Evolutionary conservation across 768 basidiomycete genomes (phyloP), one percentile per base, ranked within the genome.

Genomic region (Leccinum truebloodii): DNA sequence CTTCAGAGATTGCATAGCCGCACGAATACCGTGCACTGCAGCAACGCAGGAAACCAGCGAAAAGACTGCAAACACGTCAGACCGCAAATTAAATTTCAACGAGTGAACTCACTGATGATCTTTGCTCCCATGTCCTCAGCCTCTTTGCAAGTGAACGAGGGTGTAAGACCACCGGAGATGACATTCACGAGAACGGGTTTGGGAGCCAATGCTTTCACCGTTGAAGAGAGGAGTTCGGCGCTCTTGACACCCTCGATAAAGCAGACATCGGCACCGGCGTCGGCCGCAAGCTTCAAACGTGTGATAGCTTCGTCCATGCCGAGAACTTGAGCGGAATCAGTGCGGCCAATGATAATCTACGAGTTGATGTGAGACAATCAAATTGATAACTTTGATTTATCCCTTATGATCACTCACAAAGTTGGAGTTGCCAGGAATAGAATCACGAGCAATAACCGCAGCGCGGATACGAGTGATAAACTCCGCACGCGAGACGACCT

Each of bases 141-240:
- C 69, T 90, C 85, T 54, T 83, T 73, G 58, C 77, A 81, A 1
- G 88, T 90, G 70, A 90, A 90, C 6, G 87, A 85, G 7, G 89
- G 89, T 0, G 89, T 90, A 50, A 90, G 76, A 18, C 89, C 89
- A 44, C 89, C 89, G 6, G 88, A 89, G 62, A 91, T 90, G 20
- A 90, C 89, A 62, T 91, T 91, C 46, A 90, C 88, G 34, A 91
- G 86, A 39, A 89, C 88, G 1, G 89, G 89, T 65, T 87, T 90
- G 5, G 89, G 89, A 6, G 86, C 83, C 30, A 92, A 74, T 3
- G 86, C 87, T 24, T 80, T 79, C 51, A 92, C 85, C 10, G 89
- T 89, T 1, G 77, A 77, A 58, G 81, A 78, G 16, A 90, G 79
- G 24, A 88, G 81, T 50, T 88, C 85, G 51, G 85, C 80, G 2